Base-by-base conservation (phyloP, 2,329 filamentous ascomycete species). In the Pleomassaria siparia region DNA sequence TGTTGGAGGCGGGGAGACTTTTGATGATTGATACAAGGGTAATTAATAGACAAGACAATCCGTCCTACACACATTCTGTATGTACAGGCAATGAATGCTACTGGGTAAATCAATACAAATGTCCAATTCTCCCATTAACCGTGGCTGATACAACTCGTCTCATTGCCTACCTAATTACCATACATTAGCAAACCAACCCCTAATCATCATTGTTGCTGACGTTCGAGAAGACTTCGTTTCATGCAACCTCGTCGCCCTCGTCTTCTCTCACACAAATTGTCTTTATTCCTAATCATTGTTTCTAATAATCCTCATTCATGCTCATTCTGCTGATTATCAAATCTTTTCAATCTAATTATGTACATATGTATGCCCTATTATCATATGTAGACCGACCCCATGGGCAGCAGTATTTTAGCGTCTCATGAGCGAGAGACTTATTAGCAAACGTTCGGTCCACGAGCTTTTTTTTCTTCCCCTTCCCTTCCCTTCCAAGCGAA, bases 361-460 rank as follows among this genome's bases (percentile, higher is more conserved):
- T n/a, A n/a, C n/a, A n/a, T n/a, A n/a, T n/a, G n/a, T n/a, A n/a
- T n/a, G n/a, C n/a, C n/a, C n/a, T n/a, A n/a, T n/a, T n/a, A n/a
- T n/a, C n/a, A n/a, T n/a, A n/a, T n/a, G n/a, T n/a, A n/a, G n/a
- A n/a, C n/a, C n/a, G n/a, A n/a, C n/a, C n/a, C n/a, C n/a, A n/a
- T n/a, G n/a, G n/a, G n/a, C n/a, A 43, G 4, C 29, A 20, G 35
- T 9, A 46, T 35, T n/a, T n/a, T 46, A 36, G 43, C 43, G 43
- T 24, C 9, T 46, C 43, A 46, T 46, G 43, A 26, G 43, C 24
- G 24, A 20, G 29, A 40, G 9, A 25, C 7, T 40, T 5, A 5
- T 13, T 9, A 30, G 15, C 12, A 9, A 30, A 30, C 29, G 15
- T 12, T 28, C n/a, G n/a, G n/a, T n/a, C n/a, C n/a, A n/a, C n/a